phyloP scores from a whole-genome alignment of 805 yeast genomes.

The Suhomyces kilbournensis region DNA sequence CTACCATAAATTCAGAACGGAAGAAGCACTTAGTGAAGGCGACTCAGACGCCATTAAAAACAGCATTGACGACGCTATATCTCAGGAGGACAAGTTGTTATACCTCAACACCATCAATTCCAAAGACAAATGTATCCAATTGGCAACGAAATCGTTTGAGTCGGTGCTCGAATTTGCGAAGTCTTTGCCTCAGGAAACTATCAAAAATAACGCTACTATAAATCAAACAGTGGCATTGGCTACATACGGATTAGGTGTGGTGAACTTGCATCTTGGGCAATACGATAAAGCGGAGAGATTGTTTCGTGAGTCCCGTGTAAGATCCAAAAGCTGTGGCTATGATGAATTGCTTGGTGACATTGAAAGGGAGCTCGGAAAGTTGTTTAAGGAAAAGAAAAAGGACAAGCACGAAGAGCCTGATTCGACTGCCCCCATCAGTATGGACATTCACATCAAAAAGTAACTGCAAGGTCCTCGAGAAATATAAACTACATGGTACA shows the following conservation, averaged over 20 bases:
- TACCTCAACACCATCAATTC: conserved; percentile 17
- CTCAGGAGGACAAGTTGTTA: conserved; percentile 27
- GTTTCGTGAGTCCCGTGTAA: conserved; percentile 64
- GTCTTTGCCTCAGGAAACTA: conserved; percentile 25
- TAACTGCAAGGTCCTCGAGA: not conserved
- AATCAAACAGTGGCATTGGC: conserved; percentile 75
- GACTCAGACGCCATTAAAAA: conserved; percentile 3
- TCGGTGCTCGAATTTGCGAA: conserved; percentile 34
- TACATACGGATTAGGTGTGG: conserved; percentile 82
- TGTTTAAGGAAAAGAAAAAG: conserved; percentile 35
- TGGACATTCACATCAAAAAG: conserved; percentile 24
- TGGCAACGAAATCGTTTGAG: conserved; percentile 34
- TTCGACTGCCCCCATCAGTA: conserved; percentile 16
- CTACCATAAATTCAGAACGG: conserved; percentile 13
- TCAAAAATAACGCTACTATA: conserved; percentile 24
- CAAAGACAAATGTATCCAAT: conserved; percentile 24
- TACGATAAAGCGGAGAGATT: conserved; percentile 56
- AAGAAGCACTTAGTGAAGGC: conserved; percentile 6
- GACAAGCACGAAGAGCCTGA: conserved; percentile 7
- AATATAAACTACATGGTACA: not conserved
- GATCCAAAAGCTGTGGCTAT: conserved; percentile 67
- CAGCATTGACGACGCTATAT: conserved; percentile 1
- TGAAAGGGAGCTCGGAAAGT: conserved; percentile 61
- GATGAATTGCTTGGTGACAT: conserved; percentile 60
- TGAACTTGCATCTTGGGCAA: conserved; percentile 58